Conservation (phyloP, 2,329 filamentous ascomycete genomes). For the Beauveria rudraprayagi region DNA sequence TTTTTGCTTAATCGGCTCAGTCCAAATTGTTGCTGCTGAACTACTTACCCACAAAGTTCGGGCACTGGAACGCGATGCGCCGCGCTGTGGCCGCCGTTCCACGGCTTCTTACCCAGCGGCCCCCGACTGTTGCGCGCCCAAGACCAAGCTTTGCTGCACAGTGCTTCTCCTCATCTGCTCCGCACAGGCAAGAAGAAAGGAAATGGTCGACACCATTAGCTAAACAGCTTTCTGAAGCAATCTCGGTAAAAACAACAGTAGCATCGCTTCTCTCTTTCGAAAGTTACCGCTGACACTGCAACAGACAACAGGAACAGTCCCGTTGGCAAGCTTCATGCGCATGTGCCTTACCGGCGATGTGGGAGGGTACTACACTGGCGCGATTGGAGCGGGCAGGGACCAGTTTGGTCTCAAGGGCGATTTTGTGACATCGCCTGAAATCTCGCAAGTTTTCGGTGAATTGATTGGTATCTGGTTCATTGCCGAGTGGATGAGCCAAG, state of each 20-base stretch:
- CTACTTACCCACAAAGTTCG: neutral
- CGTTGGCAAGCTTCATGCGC: slow-evolving; percentile 93
- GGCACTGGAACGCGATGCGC: neutral
- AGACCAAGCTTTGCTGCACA: neutral
- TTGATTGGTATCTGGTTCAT: slow-evolving; percentile 91
- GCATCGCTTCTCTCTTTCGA: neutral
- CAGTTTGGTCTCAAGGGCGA: slow-evolving; percentile 92
- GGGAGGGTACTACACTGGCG: slow-evolving; percentile 87
- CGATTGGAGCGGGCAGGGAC: slow-evolving; percentile 59
- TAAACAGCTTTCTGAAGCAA: slow-evolving; percentile 77
- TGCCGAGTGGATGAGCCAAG: slow-evolving; percentile 93
- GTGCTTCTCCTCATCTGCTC: slow-evolving; percentile 18
- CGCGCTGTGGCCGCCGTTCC: slow-evolving; percentile 9
- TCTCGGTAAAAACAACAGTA: slow-evolving; percentile 50
- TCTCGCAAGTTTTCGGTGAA: slow-evolving; percentile 95
- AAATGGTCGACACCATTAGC: slow-evolving; percentile 91
- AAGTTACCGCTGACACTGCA: neutral
- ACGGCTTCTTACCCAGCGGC: slow-evolving; percentile 7
- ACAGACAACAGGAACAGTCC: slow-evolving; percentile 73
- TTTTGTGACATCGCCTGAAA: slow-evolving; percentile 95
- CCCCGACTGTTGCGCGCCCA: neutral
- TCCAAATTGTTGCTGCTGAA: neutral
- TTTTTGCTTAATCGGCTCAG: neutral
- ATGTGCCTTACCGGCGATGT: slow-evolving; percentile 90
- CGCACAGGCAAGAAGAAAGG: slow-evolving; percentile 32